phyloP scores from a whole-genome alignment of 2,329 filamentous ascomycete species.

The Claviceps monticola region DNA sequence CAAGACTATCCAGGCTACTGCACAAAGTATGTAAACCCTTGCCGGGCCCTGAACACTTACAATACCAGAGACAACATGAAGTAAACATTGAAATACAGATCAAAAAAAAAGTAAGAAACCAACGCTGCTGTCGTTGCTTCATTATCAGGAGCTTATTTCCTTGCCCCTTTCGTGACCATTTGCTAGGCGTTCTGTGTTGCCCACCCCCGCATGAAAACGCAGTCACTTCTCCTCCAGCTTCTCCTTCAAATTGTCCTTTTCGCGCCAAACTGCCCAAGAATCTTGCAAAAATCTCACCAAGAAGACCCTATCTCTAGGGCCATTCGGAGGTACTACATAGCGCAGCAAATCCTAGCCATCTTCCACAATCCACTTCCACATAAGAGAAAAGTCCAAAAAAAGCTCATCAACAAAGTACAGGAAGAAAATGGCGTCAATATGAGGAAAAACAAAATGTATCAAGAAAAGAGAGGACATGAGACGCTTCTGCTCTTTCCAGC shows the following conservation, averaged over 20 bases:
- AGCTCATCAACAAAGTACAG: too few species aligned
- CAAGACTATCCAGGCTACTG: too few species aligned
- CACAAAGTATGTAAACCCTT: neutral
- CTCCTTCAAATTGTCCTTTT: neutral
- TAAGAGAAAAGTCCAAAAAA: neutral
- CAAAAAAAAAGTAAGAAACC: neutral
- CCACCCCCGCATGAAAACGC: neutral
- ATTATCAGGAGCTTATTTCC: neutral
- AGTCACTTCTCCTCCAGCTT: neutral
- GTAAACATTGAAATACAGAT: neutral
- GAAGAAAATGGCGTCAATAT: neutral
- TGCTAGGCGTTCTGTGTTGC: neutral
- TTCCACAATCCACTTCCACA: neutral
- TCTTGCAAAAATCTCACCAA: neutral
- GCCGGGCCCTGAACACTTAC: neutral
- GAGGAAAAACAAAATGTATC: neutral
- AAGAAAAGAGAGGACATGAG: neutral
- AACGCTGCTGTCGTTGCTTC: slow-evolving; percentile 1
- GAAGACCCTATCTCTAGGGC: neutral
- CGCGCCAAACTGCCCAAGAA: neutral
- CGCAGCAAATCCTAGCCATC: too few species aligned
- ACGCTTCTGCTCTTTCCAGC: neutral
- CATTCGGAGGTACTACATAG: too few species aligned
- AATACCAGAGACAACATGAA: neutral
- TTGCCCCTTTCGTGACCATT: neutral